Evolutionary conservation across 805 yeast genomes (phyloP).

Genomic region (Candida railenensis): DNA sequence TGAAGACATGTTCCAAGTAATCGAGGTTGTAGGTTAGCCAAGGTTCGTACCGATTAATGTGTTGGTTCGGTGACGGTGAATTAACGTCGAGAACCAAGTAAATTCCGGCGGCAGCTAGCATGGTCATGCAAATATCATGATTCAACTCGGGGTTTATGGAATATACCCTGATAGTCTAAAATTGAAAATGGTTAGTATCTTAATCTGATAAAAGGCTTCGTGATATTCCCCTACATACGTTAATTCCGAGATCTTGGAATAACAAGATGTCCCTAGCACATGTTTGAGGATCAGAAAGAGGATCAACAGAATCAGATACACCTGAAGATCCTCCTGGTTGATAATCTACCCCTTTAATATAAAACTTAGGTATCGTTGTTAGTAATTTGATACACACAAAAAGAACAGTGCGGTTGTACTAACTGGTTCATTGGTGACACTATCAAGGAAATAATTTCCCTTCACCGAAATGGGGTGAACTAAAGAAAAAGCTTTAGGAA

Average conservation of each 20-base stretch:
- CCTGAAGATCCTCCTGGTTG: slow-evolving; percentile 96
- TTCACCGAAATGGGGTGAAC: slow-evolving; percentile 66
- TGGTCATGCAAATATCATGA: slow-evolving; percentile 89
- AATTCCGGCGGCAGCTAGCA: slow-evolving; percentile 90
- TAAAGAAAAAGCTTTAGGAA: not conserved
- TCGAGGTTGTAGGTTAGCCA: slow-evolving; percentile 79
- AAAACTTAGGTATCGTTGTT: slow-evolving; percentile 45
- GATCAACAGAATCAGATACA: slow-evolving; percentile 57
- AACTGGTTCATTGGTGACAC: slow-evolving; percentile 72
- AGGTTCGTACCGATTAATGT: slow-evolving; percentile 87
- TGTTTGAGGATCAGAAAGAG: slow-evolving; percentile 64
- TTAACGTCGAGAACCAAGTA: slow-evolving; percentile 88
- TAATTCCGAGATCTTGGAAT: slow-evolving; percentile 82
- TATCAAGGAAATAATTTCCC: slow-evolving; percentile 74
- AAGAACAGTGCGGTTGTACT: slow-evolving; percentile 13
- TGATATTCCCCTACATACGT: slow-evolving; percentile 33
- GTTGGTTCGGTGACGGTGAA: slow-evolving; percentile 76
- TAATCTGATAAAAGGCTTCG: not conserved
- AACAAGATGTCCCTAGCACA: slow-evolving; percentile 83
- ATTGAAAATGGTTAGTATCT: slow-evolving; percentile 7
- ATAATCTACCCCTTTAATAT: slow-evolving; percentile 85
- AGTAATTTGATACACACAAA: too few species aligned
- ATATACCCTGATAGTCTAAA: slow-evolving; percentile 74
- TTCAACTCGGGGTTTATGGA: slow-evolving; percentile 78
- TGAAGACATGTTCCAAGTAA: slow-evolving; percentile 74